Conservation (phyloP, 176 grass and related monocot species). For the Poa pratensis region DNA sequence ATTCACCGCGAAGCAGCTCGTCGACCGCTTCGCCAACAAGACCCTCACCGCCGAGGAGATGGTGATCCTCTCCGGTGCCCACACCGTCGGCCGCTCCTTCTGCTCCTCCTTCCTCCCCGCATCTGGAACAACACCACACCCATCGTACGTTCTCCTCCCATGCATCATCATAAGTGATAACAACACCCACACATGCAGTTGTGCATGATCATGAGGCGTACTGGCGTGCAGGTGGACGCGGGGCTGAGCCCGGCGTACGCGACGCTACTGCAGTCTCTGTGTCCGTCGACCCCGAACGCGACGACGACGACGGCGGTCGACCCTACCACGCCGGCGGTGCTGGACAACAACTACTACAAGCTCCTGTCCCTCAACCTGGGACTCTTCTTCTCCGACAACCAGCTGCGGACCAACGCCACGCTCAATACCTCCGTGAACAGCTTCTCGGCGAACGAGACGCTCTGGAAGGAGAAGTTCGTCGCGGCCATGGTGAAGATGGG, state of each 20-base stretch:
- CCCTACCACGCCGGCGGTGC: not conserved
- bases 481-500: constrained; percentile 29
- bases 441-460: constrained; percentile 19
- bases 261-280: constrained; percentile 23
- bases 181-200: not conserved
- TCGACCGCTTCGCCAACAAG: constrained; percentile 27
- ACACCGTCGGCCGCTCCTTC: constrained; percentile 30
- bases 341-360: constrained; percentile 32
- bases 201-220: not conserved
- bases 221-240: not conserved
- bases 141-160: not conserved
- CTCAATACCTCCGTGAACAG: constrained; percentile 20
- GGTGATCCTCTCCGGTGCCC: constrained; percentile 24
- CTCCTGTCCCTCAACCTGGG: constrained; percentile 24
- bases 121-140: constrained; percentile 11
- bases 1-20: constrained; percentile 30
- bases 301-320: not conserved
- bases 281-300: constrained; percentile 4
- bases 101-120: constrained; percentile 26
- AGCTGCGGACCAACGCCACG: constrained; percentile 24
- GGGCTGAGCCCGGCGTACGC: constrained; percentile 19
- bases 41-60: constrained; percentile 32
- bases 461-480: constrained; percentile 16
- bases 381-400: constrained; percentile 32
- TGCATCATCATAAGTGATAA: not conserved